Conservation (phyloP, 768 basidiomycete genomes). For the Auriculariales sp. region DNA sequence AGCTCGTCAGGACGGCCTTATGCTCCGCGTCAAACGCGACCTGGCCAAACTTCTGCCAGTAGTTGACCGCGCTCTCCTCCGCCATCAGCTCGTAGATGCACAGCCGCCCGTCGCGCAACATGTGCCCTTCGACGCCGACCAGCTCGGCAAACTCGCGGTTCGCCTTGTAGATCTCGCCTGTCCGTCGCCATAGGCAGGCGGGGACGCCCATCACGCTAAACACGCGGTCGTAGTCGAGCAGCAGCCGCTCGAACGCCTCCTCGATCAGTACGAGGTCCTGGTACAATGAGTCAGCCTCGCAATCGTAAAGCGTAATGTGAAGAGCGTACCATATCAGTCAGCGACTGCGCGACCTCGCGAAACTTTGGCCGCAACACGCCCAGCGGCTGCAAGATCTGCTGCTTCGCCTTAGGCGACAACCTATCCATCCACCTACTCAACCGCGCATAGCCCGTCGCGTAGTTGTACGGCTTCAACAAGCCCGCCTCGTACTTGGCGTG, state of each 20-base stretch:
- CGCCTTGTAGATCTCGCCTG: slow-evolving; percentile 97
- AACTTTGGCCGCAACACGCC: slow-evolving; percentile 78
- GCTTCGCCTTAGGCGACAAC: slow-evolving; percentile 80
- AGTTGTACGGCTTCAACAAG: slow-evolving; percentile 87
- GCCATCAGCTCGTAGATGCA: slow-evolving; percentile 99
- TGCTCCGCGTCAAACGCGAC: slow-evolving; percentile 86
- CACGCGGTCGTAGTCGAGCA: slow-evolving; percentile 90
- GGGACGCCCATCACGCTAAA: slow-evolving; percentile 95
- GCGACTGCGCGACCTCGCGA: slow-evolving; percentile 70
- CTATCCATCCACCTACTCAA: slow-evolving; percentile 90
- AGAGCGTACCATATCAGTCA: slow-evolving; percentile 52
- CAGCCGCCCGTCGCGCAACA: slow-evolving; percentile 81
- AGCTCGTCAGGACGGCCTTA: slow-evolving; percentile 87
- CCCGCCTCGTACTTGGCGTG: slow-evolving; percentile 95
- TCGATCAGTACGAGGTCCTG: slow-evolving; percentile 95
- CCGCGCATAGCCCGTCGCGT: slow-evolving; percentile 88
- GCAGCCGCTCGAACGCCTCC: slow-evolving; percentile 88
- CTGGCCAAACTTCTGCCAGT: slow-evolving; percentile 95
- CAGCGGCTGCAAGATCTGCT: slow-evolving; percentile 81
- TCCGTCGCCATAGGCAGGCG: slow-evolving; percentile 90
- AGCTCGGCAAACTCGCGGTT: slow-evolving; percentile 92
- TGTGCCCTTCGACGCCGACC: slow-evolving; percentile 72
- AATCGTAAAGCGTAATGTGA: background rate
- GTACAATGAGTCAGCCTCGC: slow-evolving; percentile 1
- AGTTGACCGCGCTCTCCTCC: slow-evolving; percentile 90